These are phyloP conservation scores for Pestalotiopsis sp. DNA, from an alignment of 2,329 filamentous ascomycete genomes.

Conservation along the genomic window DNA sequence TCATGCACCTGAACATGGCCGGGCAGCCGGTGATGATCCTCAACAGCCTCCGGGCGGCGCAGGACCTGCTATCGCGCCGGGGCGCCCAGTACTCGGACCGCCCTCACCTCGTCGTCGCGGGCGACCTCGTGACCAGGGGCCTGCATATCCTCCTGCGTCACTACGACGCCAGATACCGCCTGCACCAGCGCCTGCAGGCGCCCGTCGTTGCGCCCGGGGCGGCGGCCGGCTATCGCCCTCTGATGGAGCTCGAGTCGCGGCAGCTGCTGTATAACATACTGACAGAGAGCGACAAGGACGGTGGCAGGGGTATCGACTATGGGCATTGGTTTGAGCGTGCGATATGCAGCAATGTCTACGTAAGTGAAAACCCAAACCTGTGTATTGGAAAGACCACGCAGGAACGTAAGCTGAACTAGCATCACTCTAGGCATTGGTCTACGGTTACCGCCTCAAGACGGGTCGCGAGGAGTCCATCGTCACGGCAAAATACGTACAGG, in stretches of 20 bases:
- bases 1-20: slow-evolving; percentile 20
- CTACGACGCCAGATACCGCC: slow-evolving; percentile 39
- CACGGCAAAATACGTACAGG: slow-evolving; percentile 25
- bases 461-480: slow-evolving; percentile 25
- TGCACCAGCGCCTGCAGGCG: slow-evolving; percentile 39
- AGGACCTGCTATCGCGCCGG: slow-evolving; percentile 19
- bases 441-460: slow-evolving; percentile 34
- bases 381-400: background rate
- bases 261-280: slow-evolving; percentile 45
- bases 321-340: slow-evolving; percentile 35
- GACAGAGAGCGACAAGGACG: slow-evolving; percentile 24
- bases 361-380: background rate
- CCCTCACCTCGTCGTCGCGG: slow-evolving; percentile 29
- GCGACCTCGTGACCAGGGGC: slow-evolving; percentile 33
- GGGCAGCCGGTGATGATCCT: slow-evolving; percentile 22
- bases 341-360: slow-evolving; percentile 38
- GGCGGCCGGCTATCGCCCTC: slow-evolving; percentile 35
- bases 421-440: slow-evolving; percentile 26
- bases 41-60: slow-evolving; percentile 13
- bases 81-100: slow-evolving; percentile 21
- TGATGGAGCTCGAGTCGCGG: slow-evolving; percentile 48
- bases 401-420: background rate
- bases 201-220: slow-evolving; percentile 32
- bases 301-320: slow-evolving; percentile 27
- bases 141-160: slow-evolving; percentile 42